Conservation (phyloP, 1,139 yeast species). For the Pichia sp. region DNA sequence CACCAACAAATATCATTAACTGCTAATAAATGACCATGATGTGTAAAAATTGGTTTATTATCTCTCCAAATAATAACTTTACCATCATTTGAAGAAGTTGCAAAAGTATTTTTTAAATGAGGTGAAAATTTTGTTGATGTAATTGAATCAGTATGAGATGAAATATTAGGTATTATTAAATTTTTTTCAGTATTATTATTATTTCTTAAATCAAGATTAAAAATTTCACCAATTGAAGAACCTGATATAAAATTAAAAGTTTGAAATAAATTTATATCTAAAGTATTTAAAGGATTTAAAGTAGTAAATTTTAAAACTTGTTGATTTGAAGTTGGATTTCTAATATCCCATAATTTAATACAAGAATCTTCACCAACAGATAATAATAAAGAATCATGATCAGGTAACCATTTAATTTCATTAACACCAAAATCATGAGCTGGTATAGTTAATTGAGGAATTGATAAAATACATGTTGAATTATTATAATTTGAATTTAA, state of each 20-base stretch:
- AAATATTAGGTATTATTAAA: not conserved
- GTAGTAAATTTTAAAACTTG: not conserved
- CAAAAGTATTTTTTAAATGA: conserved; percentile 49
- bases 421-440: conserved; percentile 44
- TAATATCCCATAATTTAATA: conserved; percentile 45
- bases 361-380: conserved; percentile 52
- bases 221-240: conserved; percentile 6
- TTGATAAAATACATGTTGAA: conserved; percentile 13
- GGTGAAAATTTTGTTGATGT: conserved; percentile 82
- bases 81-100: conserved; percentile 68
- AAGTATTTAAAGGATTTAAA: conserved; percentile 42
- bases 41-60: conserved; percentile 51
- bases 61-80: conserved; percentile 67
- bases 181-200: no score
- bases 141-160: conserved; percentile 55
- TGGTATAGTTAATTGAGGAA: conserved; percentile 16
- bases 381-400: conserved; percentile 52
- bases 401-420: conserved; percentile 54
- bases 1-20: conserved; percentile 89
- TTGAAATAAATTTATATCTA: conserved; percentile 33
- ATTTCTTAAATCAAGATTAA: conserved; percentile 9
- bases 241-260: conserved; percentile 15
- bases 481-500: conserved; percentile 11
- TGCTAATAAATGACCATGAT: conserved; percentile 87
- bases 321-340: conserved; percentile 27